These are phyloP conservation scores for Boletus subcaerulescens DNA, from an alignment of 768 basidiomycete species.

Conservation along the genomic window DNA sequence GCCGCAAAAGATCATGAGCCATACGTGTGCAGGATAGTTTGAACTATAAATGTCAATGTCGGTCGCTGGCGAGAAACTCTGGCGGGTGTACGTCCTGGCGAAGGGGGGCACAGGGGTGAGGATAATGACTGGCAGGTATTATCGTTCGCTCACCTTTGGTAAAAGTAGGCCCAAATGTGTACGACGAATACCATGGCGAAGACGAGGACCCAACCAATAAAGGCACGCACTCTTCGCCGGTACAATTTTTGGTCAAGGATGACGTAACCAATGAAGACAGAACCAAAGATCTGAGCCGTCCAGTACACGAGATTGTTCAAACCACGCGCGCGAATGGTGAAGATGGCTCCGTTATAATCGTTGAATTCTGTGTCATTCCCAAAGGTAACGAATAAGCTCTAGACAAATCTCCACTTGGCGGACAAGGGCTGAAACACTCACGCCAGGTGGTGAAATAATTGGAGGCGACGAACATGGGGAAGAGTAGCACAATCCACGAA, in stretches of 20 bases:
- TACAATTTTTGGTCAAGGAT: conserved; percentile 60
- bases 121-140: not conserved
- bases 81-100: conserved; percentile 52
- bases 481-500: conserved; percentile 68
- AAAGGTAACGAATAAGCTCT: not conserved
- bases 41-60: conserved; percentile 60
- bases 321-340: conserved; percentile 76
- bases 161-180: conserved; percentile 77
- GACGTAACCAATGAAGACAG: conserved; percentile 61
- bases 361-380: conserved; percentile 60
- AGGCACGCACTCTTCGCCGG: conserved; percentile 66
- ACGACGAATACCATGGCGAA: conserved; percentile 63
- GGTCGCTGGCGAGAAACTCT: conserved; percentile 34
- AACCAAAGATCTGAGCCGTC: conserved; percentile 74
- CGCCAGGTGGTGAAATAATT: conserved; percentile 89
- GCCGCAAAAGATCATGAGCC: conserved; percentile 72
- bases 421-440: conserved; percentile 32
- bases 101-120: not conserved
- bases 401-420: not conserved
- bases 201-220: conserved; percentile 64
- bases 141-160: conserved; percentile 54
- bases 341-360: conserved; percentile 72
- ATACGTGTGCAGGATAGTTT: conserved; percentile 53
- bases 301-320: conserved; percentile 81
- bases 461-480: conserved; percentile 83